Conservation (phyloP, 2,329 filamentous ascomycete species). For the Clonostachys rosea region DNA sequence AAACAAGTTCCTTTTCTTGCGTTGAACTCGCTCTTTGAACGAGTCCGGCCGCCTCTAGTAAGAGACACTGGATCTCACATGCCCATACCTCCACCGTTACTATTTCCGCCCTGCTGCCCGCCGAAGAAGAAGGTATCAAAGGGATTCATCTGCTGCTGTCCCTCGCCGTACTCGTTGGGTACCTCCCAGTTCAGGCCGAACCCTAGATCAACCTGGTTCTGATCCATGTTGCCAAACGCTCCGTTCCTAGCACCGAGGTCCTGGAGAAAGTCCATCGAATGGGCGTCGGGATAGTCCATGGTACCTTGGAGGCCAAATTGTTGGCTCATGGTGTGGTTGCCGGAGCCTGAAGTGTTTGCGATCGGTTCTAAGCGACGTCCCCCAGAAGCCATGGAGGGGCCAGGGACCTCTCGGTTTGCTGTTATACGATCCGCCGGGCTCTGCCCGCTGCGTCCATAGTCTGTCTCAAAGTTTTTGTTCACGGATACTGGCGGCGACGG, state of each 20-base stretch:
- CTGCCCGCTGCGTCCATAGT: conserved; percentile 13
- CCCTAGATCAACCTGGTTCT: conserved; percentile 57
- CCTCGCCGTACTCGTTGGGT: conserved; percentile 58
- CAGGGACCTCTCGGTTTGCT: conserved; percentile 11
- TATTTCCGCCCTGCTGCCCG: conserved; percentile 29
- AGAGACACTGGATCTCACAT: conserved; percentile 1
- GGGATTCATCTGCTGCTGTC: conserved; percentile 58
- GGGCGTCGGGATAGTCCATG: conserved; percentile 40
- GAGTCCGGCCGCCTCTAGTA: no score
- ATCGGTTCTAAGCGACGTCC: conserved; percentile 11
- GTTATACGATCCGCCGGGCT: background rate
- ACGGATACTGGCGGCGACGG: conserved; percentile 32
- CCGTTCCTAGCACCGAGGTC: conserved; percentile 28
- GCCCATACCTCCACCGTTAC: conserved; percentile 5
- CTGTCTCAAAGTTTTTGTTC: conserved; percentile 27
- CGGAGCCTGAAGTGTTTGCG: conserved; percentile 23
- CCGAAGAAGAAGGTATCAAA: conserved; percentile 75
- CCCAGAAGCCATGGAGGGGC: background rate
- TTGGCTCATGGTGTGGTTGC: conserved; percentile 21
- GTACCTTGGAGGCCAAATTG: conserved; percentile 23
- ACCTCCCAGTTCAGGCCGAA: conserved; percentile 64
- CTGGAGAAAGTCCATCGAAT: conserved; percentile 50
- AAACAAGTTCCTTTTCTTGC: no score
- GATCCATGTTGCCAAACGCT: conserved; percentile 25
- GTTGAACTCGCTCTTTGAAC: no score